Percentiles rank a stretch among this genome's conserved stretches.
These are phyloP conservation scores for Oryza glumipatula DNA, from an alignment of 176 grass and related monocot species.

Conservation along the genomic window DNA sequence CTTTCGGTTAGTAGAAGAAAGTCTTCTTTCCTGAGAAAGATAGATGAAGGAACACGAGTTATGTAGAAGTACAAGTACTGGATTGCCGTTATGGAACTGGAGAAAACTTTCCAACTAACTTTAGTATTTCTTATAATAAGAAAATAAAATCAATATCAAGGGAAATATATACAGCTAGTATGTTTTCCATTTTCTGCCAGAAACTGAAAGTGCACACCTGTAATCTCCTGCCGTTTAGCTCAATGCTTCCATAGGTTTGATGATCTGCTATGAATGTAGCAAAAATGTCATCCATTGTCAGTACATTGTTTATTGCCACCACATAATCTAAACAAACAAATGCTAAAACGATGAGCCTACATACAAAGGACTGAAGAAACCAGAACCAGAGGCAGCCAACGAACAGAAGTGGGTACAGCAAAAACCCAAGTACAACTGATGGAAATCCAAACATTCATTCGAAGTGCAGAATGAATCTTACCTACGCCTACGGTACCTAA, in stretches of 20 bases:
- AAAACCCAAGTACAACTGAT: not conserved
- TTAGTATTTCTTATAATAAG: not conserved
- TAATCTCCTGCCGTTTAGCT: slow-evolving; percentile 42
- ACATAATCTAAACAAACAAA: not conserved
- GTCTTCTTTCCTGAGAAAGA: slow-evolving; percentile 51
- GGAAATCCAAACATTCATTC: not conserved
- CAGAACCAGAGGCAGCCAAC: not conserved
- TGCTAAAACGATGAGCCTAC: slow-evolving; percentile 19
- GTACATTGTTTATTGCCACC: not conserved
- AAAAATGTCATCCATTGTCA: slow-evolving; percentile 23
- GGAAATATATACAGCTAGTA: not conserved
- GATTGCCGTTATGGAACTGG: not conserved
- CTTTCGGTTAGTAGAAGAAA: slow-evolving; percentile 17
- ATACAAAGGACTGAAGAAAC: slow-evolving; percentile 8
- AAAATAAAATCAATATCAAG: not conserved
- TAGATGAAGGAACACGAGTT: not conserved
- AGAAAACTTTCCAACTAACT: not conserved
- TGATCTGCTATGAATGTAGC: slow-evolving; percentile 24
- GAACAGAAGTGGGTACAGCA: not conserved
- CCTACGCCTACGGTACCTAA: not conserved
- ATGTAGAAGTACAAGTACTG: not conserved
- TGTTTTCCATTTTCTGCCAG: not conserved
- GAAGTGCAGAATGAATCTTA: not conserved
- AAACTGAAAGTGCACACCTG: slow-evolving; percentile 44
- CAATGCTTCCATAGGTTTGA: not conserved